These are phyloP conservation scores for Ceratocystiopsis sp. DNA, from an alignment of 2,329 filamentous ascomycete species.

Conservation along the genomic window DNA sequence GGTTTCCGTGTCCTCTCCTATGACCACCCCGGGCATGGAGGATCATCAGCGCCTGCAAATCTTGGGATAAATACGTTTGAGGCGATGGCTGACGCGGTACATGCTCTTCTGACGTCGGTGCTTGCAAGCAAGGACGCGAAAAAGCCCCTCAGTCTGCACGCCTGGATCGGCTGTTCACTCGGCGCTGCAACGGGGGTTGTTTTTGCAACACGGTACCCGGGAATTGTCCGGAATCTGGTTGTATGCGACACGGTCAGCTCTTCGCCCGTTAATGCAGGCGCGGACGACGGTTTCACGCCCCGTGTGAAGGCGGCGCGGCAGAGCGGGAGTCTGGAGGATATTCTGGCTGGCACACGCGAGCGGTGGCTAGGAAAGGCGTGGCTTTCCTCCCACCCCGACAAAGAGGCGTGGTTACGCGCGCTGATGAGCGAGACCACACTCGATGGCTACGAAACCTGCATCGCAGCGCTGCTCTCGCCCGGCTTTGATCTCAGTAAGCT, in stretches of 20 bases:
- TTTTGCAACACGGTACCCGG: slow-evolving; percentile 22
- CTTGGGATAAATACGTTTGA: slow-evolving; percentile 21
- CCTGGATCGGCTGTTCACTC: slow-evolving; percentile 29
- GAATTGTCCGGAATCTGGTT: slow-evolving; percentile 20
- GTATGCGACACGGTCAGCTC: slow-evolving; percentile 24
- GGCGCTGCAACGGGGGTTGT: slow-evolving; percentile 23
- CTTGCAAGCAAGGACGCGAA: not conserved
- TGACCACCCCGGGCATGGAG: slow-evolving; percentile 26
- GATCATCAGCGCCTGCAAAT: slow-evolving; percentile 17
- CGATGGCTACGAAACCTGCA: slow-evolving; percentile 25
- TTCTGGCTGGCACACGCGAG: slow-evolving; percentile 1
- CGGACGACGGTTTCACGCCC: slow-evolving; percentile 19
- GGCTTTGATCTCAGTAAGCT: slow-evolving; percentile 22
- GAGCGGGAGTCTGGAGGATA: not conserved
- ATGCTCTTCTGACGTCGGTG: slow-evolving; percentile 16
- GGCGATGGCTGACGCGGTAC: slow-evolving; percentile 21
- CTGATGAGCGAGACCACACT: slow-evolving; percentile 22
- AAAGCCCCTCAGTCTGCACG: slow-evolving; percentile 14
- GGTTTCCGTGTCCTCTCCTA: slow-evolving; percentile 25
- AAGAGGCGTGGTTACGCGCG: not conserved
- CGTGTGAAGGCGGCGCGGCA: slow-evolving; percentile 18
- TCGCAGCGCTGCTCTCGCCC: slow-evolving; percentile 20
- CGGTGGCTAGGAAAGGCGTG: slow-evolving; percentile 18
- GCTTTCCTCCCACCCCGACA: slow-evolving; percentile 16
- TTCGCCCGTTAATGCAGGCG: slow-evolving; percentile 20